phyloP scores from a whole-genome alignment of 2,329 filamentous ascomycete species.

The Metarhizium brunneum region DNA sequence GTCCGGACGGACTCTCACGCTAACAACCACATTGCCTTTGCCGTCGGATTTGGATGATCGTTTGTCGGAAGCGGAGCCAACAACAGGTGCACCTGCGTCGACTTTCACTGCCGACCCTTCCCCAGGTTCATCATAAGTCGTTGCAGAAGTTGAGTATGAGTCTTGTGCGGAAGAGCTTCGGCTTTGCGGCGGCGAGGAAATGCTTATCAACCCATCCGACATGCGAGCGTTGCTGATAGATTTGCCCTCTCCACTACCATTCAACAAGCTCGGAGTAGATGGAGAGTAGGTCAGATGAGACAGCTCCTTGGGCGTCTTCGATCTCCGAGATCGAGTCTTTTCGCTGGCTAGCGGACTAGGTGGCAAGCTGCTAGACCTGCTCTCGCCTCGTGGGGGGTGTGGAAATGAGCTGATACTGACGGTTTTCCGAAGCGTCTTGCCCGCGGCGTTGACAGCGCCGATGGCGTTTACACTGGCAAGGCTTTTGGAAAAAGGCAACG shows the following conservation, averaged over 20 bases:
- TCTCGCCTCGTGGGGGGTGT: conserved; percentile 67
- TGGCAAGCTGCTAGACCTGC: conserved; percentile 50
- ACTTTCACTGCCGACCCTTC: conserved; percentile 37
- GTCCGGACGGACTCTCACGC: conserved; percentile 87
- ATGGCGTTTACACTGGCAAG: conserved; percentile 46
- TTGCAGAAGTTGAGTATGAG: conserved; percentile 84
- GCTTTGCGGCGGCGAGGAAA: conserved; percentile 78
- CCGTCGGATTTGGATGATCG: conserved; percentile 52
- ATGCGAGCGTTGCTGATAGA: conserved; percentile 58
- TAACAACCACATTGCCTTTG: conserved; percentile 94
- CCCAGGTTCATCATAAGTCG: conserved; percentile 72
- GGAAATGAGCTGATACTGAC: conserved; percentile 93
- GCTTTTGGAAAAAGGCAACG: conserved; percentile 47
- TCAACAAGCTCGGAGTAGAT: conserved; percentile 64
- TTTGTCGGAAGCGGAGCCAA: conserved; percentile 29
- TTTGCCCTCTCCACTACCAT: conserved; percentile 69
- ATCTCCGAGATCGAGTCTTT: conserved; percentile 39
- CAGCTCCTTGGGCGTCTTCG: conserved; percentile 46
- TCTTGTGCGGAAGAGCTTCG: conserved; percentile 86
- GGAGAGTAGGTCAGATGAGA: conserved; percentile 38
- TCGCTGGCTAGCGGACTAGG: conserved; percentile 50
- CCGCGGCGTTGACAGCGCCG: conserved; percentile 48
- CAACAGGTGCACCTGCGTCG: conserved; percentile 17
- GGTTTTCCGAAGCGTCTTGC: conserved; percentile 71
- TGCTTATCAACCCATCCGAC: conserved; percentile 66